Evolutionary conservation across 1,284 basidiomycete genomes (phyloP).

Genomic region (Marasmius tenuissimus): DNA sequence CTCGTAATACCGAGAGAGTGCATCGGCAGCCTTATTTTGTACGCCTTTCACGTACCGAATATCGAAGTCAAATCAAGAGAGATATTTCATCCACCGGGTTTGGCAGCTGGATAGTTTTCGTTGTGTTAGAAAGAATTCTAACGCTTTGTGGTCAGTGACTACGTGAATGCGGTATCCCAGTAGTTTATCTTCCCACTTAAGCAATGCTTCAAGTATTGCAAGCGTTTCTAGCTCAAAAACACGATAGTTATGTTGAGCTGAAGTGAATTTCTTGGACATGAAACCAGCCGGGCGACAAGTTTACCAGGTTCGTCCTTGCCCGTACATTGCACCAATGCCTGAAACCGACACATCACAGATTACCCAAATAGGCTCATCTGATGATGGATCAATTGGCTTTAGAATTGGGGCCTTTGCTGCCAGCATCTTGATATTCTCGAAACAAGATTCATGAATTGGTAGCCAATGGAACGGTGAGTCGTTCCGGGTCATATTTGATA

Average conservation of each 20-base stretch:
- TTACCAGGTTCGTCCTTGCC: slow-evolving; percentile 35
- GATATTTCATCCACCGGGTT: slow-evolving; percentile 32
- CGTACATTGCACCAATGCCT: slow-evolving; percentile 37
- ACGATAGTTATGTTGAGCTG: slow-evolving; percentile 35
- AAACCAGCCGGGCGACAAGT: slow-evolving; percentile 35
- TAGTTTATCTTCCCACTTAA: slow-evolving; percentile 37
- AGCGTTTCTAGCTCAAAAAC: slow-evolving; percentile 36
- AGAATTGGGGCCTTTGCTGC: slow-evolving; percentile 9
- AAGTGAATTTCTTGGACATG: slow-evolving; percentile 38
- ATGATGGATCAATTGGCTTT: slow-evolving; percentile 3
- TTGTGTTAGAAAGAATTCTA: slow-evolving; percentile 32
- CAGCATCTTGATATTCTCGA: slow-evolving; percentile 10
- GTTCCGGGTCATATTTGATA: slow-evolving; percentile 16
- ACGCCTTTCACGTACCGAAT: slow-evolving; percentile 32
- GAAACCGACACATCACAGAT: slow-evolving; percentile 39
- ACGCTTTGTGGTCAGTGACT: slow-evolving; percentile 36
- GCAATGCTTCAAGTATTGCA: slow-evolving; percentile 34
- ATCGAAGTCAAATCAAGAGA: slow-evolving; percentile 30
- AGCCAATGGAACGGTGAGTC: slow-evolving; percentile 13
- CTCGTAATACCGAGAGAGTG: slow-evolving; percentile 31
- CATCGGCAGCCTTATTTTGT: slow-evolving; percentile 32
- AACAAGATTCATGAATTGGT: slow-evolving; percentile 10
- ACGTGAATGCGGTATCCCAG: slow-evolving; percentile 30
- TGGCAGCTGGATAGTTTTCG: slow-evolving; percentile 20
- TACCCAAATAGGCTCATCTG: slow-evolving; percentile 6